Conservation (phyloP, 1,284 basidiomycete species). For the Cryptococcus sp. region DNA sequence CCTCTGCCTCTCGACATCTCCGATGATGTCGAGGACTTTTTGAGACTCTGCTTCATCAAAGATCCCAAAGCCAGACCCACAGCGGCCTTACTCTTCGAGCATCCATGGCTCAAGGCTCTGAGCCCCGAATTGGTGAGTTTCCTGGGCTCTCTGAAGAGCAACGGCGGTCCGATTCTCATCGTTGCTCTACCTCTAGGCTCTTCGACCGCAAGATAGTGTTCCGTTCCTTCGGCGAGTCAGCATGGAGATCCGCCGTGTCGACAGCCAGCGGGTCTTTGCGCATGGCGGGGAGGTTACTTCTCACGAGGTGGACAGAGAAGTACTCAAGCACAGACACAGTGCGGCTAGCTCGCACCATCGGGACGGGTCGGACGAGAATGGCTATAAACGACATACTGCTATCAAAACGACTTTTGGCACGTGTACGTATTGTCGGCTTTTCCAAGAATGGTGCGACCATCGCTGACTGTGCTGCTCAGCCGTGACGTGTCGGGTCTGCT, state of each 20-base stretch:
- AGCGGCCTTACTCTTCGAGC: slow-evolving; percentile 81
- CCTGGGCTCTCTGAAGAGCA: neutral
- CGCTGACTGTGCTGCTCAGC: slow-evolving; percentile 57
- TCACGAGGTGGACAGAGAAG: slow-evolving; percentile 16
- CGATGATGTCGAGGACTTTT: slow-evolving; percentile 70
- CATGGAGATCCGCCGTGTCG: slow-evolving; percentile 73
- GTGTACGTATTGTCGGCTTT: slow-evolving; percentile 59
- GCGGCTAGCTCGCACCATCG: slow-evolving; percentile 52
- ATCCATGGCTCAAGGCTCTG: slow-evolving; percentile 84
- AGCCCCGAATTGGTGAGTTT: slow-evolving; percentile 70
- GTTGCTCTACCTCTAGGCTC: slow-evolving; percentile 58
- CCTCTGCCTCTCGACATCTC: slow-evolving; percentile 80
- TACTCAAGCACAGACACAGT: slow-evolving; percentile 21
- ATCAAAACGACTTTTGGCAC: slow-evolving; percentile 91
- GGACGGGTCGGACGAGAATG: slow-evolving; percentile 16
- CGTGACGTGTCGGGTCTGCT: slow-evolving; percentile 82
- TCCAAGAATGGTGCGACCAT: slow-evolving; percentile 16
- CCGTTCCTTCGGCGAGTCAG: slow-evolving; percentile 90
- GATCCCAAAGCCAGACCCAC: slow-evolving; percentile 75
- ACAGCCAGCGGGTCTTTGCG: slow-evolving; percentile 55
- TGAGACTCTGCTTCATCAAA: slow-evolving; percentile 83
- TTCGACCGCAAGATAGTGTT: slow-evolving; percentile 87
- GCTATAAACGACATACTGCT: slow-evolving; percentile 72
- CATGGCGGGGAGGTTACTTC: neutral
- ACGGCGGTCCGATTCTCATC: neutral